Evolutionary conservation across 495 filamentous ascomycete species (phyloP).

Genomic region (Penicillium cinerascens): DNA sequence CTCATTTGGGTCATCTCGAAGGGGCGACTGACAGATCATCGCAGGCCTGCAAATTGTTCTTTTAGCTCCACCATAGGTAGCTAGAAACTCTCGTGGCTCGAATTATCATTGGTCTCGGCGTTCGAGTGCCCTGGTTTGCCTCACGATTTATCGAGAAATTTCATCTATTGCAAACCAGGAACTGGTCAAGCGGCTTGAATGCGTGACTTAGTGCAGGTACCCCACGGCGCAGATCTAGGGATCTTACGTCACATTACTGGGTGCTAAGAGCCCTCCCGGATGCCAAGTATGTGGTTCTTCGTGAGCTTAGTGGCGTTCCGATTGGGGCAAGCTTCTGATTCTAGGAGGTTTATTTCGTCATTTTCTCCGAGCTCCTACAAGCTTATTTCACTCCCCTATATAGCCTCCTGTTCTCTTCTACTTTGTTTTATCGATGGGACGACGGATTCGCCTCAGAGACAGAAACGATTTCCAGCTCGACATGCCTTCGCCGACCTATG

Average conservation of each 20-base stretch:
- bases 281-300: slow-evolving; percentile 12
- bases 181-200: not conserved
- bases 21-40: not conserved
- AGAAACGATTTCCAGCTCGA: not conserved
- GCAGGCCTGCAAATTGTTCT: not conserved
- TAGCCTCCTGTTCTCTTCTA: not conserved
- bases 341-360: slow-evolving; percentile 14
- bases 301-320: not conserved
- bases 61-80: not conserved
- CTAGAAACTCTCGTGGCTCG: not conserved
- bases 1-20: not conserved
- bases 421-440: not conserved
- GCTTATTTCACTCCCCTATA: slow-evolving; percentile 1
- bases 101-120: not conserved
- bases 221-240: slow-evolving; percentile 9
- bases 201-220: not conserved
- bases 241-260: slow-evolving; percentile 14
- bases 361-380: slow-evolving; percentile 1
- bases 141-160: not conserved
- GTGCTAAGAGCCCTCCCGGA: slow-evolving; percentile 1
- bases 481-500: not conserved
- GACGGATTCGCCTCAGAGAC: not conserved
- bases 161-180: not conserved
- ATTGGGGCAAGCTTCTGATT: not conserved
- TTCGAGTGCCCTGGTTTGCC: not conserved